A percentile compares a stretch with the other conserved stretches of the same genome.
phyloP scores from a whole-genome alignment of 768 basidiomycete species.

The Leccinum subtestaceum region DNA sequence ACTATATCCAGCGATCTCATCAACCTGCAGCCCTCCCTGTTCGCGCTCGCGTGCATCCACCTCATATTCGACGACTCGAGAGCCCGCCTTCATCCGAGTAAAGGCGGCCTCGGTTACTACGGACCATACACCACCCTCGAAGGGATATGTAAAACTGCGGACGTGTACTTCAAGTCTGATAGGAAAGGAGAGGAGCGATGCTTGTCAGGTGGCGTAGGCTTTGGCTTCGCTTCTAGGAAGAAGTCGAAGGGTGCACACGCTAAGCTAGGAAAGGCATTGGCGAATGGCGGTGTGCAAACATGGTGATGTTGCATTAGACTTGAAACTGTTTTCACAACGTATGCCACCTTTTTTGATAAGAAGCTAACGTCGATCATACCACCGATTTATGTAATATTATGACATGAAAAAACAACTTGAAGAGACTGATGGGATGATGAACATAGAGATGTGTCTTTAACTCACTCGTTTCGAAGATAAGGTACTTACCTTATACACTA shows the following conservation, averaged over 20 bases:
- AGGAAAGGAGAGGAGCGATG: slow-evolving; percentile 39
- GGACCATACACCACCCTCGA: slow-evolving; percentile 58
- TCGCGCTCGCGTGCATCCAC: slow-evolving; percentile 51
- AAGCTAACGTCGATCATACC: not conserved
- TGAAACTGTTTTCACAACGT: not conserved
- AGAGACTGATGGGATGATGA: not conserved
- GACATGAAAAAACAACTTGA: not conserved
- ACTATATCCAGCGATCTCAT: slow-evolving; percentile 46
- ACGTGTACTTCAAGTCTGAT: slow-evolving; percentile 43
- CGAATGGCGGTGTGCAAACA: slow-evolving; percentile 14
- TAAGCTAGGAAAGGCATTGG: slow-evolving; percentile 30
- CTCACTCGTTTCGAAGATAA: not conserved
- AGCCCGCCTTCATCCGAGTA: slow-evolving; percentile 48
- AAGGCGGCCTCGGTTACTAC: slow-evolving; percentile 63
- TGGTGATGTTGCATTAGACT: slow-evolving; percentile 21
- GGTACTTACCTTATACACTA: no score
- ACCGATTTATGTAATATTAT: not conserved
- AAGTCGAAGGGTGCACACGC: slow-evolving; percentile 27
- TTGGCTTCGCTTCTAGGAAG: slow-evolving; percentile 33
- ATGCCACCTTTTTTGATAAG: not conserved
- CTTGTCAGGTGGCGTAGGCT: slow-evolving; percentile 44
- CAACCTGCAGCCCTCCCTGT: slow-evolving; percentile 59
- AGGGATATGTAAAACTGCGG: slow-evolving; percentile 54
- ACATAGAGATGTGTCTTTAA: not conserved
- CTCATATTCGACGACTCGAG: slow-evolving; percentile 66